Conservation (phyloP, 495 filamentous ascomycete species). For the Penicillium lagena region DNA sequence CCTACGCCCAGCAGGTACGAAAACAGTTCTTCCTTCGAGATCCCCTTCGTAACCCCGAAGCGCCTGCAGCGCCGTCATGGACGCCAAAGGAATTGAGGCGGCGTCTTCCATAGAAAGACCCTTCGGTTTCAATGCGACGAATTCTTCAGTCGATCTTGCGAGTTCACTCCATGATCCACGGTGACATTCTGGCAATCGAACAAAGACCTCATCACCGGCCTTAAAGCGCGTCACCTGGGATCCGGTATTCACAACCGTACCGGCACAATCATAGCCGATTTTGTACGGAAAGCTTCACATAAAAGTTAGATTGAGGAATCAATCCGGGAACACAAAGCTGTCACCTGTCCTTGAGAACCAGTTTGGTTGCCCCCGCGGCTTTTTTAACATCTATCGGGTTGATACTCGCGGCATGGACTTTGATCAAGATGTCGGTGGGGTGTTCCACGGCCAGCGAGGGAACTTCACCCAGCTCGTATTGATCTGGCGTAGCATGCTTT, state of each 20-base stretch:
- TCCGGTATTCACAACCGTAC: slow-evolving; percentile 38
- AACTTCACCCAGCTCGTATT: too few relatives aligned
- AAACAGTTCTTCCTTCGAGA: slow-evolving; percentile 45
- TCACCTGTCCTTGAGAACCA: slow-evolving; percentile 14
- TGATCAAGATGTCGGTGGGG: slow-evolving; percentile 4
- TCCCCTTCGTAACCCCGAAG: slow-evolving; percentile 29
- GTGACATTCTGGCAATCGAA: slow-evolving; percentile 19
- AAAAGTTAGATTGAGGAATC: neutral
- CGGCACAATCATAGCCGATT: slow-evolving; percentile 36
- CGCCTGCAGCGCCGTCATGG: slow-evolving; percentile 34
- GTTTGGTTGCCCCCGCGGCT: slow-evolving; percentile 11
- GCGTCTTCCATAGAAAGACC: slow-evolving; percentile 30
- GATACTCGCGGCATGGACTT: slow-evolving; percentile 2
- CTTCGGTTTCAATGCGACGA: slow-evolving; percentile 28
- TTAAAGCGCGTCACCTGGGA: slow-evolving; percentile 29
- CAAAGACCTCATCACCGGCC: slow-evolving; percentile 43
- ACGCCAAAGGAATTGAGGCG: slow-evolving; percentile 28
- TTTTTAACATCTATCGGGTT: slow-evolving; percentile 6
- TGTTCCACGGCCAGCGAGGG: too few relatives aligned
- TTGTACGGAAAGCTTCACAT: slow-evolving; percentile 26
- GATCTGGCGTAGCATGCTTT: too few relatives aligned
- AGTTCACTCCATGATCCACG: slow-evolving; percentile 31
- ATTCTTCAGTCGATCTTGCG: slow-evolving; percentile 21
- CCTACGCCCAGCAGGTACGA: slow-evolving; percentile 37
- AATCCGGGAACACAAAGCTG: neutral